These are phyloP conservation scores for Phytophthora quininea DNA, from an alignment of 352 stramenopile genomes.

Conservation along the genomic window DNA sequence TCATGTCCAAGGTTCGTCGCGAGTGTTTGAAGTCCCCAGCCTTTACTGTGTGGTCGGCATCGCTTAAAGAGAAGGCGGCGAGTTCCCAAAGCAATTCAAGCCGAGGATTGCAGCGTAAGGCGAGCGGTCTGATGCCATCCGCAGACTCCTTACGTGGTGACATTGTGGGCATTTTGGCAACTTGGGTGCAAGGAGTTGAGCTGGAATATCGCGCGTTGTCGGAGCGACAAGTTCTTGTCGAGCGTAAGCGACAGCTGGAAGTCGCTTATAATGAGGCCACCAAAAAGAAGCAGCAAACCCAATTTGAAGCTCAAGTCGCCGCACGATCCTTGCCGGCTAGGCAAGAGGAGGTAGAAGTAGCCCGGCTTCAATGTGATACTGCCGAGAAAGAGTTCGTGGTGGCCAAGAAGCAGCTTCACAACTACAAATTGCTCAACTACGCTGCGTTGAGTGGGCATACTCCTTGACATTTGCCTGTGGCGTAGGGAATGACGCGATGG, in stretches of 20 bases:
- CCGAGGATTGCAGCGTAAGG: constrained; percentile 14
- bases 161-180: constrained; percentile 57
- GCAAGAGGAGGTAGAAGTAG: constrained; percentile 63
- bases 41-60: constrained; percentile 39
- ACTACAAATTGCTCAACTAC: constrained; percentile 58
- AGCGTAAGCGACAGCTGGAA: constrained; percentile 60
- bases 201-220: constrained; percentile 72
- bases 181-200: constrained; percentile 80
- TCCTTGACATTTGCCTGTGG: constrained; percentile 65
- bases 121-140: constrained; percentile 35
- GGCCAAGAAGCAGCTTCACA: constrained; percentile 53
- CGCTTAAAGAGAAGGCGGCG: constrained; percentile 30
- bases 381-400: constrained; percentile 48
- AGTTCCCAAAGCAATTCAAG: constrained; percentile 4
- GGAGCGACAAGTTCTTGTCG: constrained; percentile 56
- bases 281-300: constrained; percentile 42
- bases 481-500: constrained; percentile 77
- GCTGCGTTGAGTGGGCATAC: constrained; percentile 73
- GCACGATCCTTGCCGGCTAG: constrained; percentile 64
- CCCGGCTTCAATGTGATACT: constrained; percentile 26
- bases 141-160: constrained; percentile 46
- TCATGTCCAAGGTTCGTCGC: constrained; percentile 80
- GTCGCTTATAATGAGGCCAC: constrained; percentile 41
- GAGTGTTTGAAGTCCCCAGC: constrained; percentile 64
- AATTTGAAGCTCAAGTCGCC: constrained; percentile 70